Evolutionary conservation across 2,329 filamentous ascomycete species (phyloP).

Genomic region (Scedosporium aurantiacum): DNA sequence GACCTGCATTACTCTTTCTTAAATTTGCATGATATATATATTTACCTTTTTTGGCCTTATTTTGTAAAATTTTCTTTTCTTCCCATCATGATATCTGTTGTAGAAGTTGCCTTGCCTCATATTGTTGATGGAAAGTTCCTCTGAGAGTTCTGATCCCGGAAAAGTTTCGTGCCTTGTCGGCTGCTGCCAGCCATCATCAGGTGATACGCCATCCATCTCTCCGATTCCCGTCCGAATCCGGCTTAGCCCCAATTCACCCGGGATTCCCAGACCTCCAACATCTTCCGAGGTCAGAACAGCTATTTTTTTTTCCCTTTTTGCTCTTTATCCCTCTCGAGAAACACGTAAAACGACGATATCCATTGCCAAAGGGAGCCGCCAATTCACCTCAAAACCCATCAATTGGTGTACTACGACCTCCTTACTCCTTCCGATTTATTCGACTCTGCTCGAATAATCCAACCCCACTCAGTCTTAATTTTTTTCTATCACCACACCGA

Average conservation of each 20-base stretch:
- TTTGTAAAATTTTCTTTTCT: background rate
- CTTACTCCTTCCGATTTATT: background rate
- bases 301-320: conserved; percentile 28
- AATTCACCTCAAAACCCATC: conserved; percentile 15
- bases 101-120: background rate
- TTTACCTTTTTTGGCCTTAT: background rate
- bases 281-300: conserved; percentile 27
- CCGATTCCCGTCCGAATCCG: background rate
- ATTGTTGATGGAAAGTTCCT: too few relatives aligned
- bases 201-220: background rate
- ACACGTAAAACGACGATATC: background rate
- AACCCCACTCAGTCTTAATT: background rate
- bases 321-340: conserved; percentile 8
- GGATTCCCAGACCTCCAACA: conserved; percentile 14
- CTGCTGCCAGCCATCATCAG: background rate
- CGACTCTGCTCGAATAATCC: conserved; percentile 3
- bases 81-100: background rate
- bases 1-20: conserved; percentile 11
- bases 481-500: background rate
- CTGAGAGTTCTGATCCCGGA: background rate
- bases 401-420: conserved; percentile 19
- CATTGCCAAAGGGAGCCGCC: background rate
- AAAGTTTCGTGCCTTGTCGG: background rate
- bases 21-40: background rate
- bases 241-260: conserved; percentile 5